These are phyloP conservation scores for Coniella lustricola DNA, from an alignment of 2,329 filamentous ascomycete genomes.

Conservation along the genomic window DNA sequence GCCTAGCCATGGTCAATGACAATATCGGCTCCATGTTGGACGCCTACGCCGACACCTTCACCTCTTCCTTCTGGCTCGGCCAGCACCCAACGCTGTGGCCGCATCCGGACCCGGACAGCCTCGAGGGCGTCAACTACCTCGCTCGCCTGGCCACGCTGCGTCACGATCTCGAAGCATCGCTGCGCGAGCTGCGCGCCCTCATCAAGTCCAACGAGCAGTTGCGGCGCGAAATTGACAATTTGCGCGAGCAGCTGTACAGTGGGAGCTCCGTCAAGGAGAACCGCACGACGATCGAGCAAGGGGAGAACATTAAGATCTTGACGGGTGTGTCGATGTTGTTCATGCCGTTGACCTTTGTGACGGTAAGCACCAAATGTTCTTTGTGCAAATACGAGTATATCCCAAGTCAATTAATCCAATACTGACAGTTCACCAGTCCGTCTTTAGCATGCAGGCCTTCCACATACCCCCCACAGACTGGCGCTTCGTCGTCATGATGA, in stretches of 20 bases:
- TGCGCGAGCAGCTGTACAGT: slow-evolving; percentile 56
- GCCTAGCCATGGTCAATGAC: slow-evolving; percentile 52
- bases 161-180: slow-evolving; percentile 43
- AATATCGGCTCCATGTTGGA: slow-evolving; percentile 52
- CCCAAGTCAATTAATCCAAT: neutral
- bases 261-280: slow-evolving; percentile 57
- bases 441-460: slow-evolving; percentile 48
- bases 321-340: slow-evolving; percentile 57
- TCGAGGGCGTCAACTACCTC: slow-evolving; percentile 40
- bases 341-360: slow-evolving; percentile 55
- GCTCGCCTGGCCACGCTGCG: slow-evolving; percentile 39
- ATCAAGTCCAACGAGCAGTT: slow-evolving; percentile 45
- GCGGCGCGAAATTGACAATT: slow-evolving; percentile 46
- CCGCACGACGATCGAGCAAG: slow-evolving; percentile 55
- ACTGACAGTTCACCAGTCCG: slow-evolving; percentile 31
- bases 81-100: slow-evolving; percentile 50
- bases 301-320: slow-evolving; percentile 53
- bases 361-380: slow-evolving; percentile 27
- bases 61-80: slow-evolving; percentile 51
- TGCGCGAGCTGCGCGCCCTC: slow-evolving; percentile 40
- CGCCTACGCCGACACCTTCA: slow-evolving; percentile 51
- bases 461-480: slow-evolving; percentile 35
- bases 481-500: slow-evolving; percentile 47
- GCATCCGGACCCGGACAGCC: slow-evolving; percentile 37
- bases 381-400: neutral